A percentile compares a stretch with the other conserved stretches of the same genome.
Evolutionary conservation across 2,329 filamentous ascomycete species (phyloP).

Genomic region (Aspergillus sp.): DNA sequence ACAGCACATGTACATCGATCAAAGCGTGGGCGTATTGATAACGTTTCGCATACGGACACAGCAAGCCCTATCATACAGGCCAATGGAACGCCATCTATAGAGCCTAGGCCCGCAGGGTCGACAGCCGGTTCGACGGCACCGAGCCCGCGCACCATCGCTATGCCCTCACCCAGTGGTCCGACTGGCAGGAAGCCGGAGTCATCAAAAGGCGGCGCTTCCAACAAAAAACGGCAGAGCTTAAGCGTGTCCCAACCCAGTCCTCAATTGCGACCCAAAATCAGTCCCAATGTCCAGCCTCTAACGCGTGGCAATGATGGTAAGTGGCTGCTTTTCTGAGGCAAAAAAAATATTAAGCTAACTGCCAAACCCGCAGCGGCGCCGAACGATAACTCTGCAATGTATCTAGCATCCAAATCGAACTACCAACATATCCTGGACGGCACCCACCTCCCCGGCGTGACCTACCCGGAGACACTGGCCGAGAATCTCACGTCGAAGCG

Average conservation of each 20-base stretch:
- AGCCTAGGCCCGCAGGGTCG: constrained; percentile 26
- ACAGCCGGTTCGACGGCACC: constrained; percentile 32
- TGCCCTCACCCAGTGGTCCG: constrained; percentile 42
- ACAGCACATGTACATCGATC: constrained; percentile 35
- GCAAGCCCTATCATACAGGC: constrained; percentile 54
- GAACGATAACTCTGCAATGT: constrained; percentile 55
- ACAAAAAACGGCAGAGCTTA: constrained; percentile 62
- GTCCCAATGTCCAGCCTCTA: constrained; percentile 85
- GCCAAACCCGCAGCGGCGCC: constrained; percentile 33
- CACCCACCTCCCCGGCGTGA: constrained; percentile 78
- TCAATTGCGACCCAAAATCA: constrained; percentile 78
- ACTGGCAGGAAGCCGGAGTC: constrained; percentile 36
- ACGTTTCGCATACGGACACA: constrained; percentile 25
- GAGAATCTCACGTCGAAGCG: constrained; percentile 93
- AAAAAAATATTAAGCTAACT: constrained; percentile 2
- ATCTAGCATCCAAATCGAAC: constrained; percentile 90
- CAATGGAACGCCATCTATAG: constrained; percentile 48
- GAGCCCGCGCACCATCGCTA: constrained; percentile 46
- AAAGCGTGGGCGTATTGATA: constrained; percentile 43
- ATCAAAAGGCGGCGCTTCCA: constrained; percentile 39
- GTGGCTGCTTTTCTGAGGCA: constrained; percentile 20
- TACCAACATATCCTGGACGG: constrained; percentile 97
- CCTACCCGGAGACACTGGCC: constrained; percentile 81
- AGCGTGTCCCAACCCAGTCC: constrained; percentile 73
- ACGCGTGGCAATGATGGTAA: constrained; percentile 57